phyloP scores from a whole-genome alignment of 305 asterid species.

The Fraxinus baroniana region DNA sequence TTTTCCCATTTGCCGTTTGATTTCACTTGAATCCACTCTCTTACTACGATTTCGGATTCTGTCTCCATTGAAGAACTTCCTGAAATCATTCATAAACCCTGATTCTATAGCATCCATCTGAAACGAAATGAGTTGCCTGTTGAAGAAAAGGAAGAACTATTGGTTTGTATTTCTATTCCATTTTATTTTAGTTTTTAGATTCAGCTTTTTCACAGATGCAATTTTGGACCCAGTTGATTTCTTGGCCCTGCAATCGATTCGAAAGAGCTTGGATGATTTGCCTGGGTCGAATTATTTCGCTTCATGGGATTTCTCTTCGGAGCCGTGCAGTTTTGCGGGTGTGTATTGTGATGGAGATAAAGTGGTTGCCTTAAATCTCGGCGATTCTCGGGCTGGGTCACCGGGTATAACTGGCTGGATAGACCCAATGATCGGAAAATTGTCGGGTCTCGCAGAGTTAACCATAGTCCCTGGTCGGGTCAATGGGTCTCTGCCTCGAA shows the following conservation, averaged over 20 bases:
- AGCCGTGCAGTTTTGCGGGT: slow-evolving; percentile 89
- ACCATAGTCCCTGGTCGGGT: slow-evolving; percentile 85
- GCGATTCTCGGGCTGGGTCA: slow-evolving; percentile 89
- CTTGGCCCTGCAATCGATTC: slow-evolving; percentile 72
- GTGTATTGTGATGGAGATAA: slow-evolving; percentile 62
- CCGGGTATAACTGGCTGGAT: slow-evolving; percentile 74
- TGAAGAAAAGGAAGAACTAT: slow-evolving; percentile 4
- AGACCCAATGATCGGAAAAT: slow-evolving; percentile 71
- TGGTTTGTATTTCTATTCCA: slow-evolving; percentile 27
- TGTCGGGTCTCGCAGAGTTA: slow-evolving; percentile 66
- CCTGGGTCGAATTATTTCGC: slow-evolving; percentile 69
- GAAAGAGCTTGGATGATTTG: slow-evolving; percentile 61
- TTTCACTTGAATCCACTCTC: slow-evolving; percentile 55
- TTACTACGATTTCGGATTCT: slow-evolving; percentile 43
- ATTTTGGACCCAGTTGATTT: slow-evolving; percentile 79
- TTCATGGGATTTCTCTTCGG: slow-evolving; percentile 96
- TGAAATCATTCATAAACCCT: slow-evolving; percentile 29
- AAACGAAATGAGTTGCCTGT: slow-evolving; percentile 22
- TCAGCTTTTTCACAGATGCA: slow-evolving; percentile 27
- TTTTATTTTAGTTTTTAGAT: slow-evolving; percentile 18
- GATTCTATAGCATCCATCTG: neutral
- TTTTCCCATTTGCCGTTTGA: neutral
- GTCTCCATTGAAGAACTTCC: slow-evolving; percentile 56
- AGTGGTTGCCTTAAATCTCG: slow-evolving; percentile 76
- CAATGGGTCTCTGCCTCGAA: slow-evolving; percentile 59